Conservation (phyloP, 305 asterid species). For the Coffea humblotiana region DNA sequence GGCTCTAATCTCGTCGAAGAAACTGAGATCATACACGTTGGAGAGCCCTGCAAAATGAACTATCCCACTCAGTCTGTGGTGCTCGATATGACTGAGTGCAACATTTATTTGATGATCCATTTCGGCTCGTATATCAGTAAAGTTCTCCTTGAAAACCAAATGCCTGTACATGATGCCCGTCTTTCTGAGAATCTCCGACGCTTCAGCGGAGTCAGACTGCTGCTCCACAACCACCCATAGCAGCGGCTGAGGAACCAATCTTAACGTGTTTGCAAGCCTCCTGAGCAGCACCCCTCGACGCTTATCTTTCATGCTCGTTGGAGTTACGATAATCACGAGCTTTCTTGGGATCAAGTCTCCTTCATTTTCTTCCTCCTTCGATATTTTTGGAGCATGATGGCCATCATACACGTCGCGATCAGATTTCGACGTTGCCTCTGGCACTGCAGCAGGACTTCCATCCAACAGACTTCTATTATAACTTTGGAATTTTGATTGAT, state of each 20-base stretch:
- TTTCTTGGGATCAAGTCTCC: conserved; percentile 31
- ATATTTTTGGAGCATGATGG: conserved; percentile 1
- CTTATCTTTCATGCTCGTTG: conserved; percentile 46
- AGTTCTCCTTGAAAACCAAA: conserved; percentile 72
- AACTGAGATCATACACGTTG: conserved; percentile 71
- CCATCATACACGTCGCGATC: background rate
- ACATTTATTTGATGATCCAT: conserved; percentile 80
- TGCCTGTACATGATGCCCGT: conserved; percentile 89
- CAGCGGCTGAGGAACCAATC: conserved; percentile 68
- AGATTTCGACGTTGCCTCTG: conserved; percentile 11
- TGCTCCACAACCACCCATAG: conserved; percentile 88
- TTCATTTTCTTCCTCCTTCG: conserved; percentile 19
- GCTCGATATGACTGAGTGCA: conserved; percentile 87
- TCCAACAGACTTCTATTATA: conserved; percentile 34
- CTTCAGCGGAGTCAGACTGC: conserved; percentile 43
- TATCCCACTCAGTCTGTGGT: conserved; percentile 79
- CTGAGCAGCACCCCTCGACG: conserved; percentile 42
- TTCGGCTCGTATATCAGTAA: conserved; percentile 55
- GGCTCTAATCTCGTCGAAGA: conserved; percentile 76
- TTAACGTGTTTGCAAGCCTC: conserved; percentile 69
- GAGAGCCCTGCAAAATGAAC: conserved; percentile 87
- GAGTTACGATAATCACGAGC: conserved; percentile 66
- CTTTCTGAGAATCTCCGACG: conserved; percentile 46
- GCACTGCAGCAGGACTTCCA: conserved; percentile 25
- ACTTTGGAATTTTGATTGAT: conserved; percentile 24